Evolutionary conservation across 192 early-diverging fungal species (phyloP).

Genomic region (Linnemannia exigua): DNA sequence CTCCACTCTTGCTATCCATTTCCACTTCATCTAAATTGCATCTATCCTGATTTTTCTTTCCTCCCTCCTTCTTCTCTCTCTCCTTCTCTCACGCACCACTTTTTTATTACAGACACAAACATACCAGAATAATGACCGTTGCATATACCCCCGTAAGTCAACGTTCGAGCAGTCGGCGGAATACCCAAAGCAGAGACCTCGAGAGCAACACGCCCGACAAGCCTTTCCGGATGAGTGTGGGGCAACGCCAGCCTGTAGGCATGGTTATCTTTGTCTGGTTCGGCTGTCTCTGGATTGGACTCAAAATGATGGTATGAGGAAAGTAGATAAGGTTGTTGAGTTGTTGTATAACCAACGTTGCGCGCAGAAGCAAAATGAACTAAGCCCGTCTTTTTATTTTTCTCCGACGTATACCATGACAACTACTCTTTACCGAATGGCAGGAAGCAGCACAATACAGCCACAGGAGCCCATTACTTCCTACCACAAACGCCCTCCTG

Average conservation of each 20-base stretch:
- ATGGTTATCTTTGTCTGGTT: constrained; percentile 27
- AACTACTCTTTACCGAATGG: neutral
- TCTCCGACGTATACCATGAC: too few relatives aligned
- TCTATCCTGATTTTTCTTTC: neutral
- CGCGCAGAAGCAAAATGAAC: neutral
- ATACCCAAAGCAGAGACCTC: neutral
- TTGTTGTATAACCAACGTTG: neutral
- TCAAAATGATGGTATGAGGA: constrained; percentile 21
- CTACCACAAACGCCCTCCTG: constrained; percentile 19
- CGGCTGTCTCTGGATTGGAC: constrained; percentile 1
- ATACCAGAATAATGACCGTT: neutral
- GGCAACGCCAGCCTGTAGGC: constrained; percentile 22
- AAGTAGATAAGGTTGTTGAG: too few relatives aligned
- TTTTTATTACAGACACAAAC: too few relatives aligned
- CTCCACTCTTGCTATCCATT: neutral
- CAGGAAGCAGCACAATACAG: constrained; percentile 11
- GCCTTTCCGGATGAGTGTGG: constrained; percentile 10
- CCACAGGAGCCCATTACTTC: constrained; percentile 16
- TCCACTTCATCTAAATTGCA: neutral
- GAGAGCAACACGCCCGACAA: constrained; percentile 9
- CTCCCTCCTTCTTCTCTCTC: neutral
- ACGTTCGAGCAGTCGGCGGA: neutral
- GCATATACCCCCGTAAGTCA: constrained; percentile 22
- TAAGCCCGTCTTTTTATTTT: neutral
- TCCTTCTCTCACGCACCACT: neutral